Evolutionary conservation across 2,329 filamentous ascomycete species (phyloP), one percentile per base, ranked within the genome.

Genomic region (Hypoxylon sp.): DNA sequence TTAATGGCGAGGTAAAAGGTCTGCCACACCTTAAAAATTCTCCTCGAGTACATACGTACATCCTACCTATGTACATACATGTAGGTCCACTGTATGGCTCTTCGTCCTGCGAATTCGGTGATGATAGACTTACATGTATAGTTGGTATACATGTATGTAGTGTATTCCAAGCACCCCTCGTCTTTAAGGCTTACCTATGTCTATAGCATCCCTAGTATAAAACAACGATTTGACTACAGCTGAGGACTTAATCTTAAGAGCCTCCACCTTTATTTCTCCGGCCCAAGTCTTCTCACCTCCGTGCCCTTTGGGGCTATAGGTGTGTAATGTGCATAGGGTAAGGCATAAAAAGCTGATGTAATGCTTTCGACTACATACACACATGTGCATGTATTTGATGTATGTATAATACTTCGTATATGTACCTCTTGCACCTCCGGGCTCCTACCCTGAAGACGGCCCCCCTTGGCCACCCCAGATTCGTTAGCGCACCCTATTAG

Each of bases 391-490:
- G 31, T 17, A 30, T 42, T 33, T 42, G 46, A 49, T n/a, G 22
- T 5, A n/a, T 51, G 22, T 46, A 44, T 20, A 30, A 44, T 51
- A 56, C 46, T 61, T 54, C 49, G 49, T 61, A 54, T 61, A 54
- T 61, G 48, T 54, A 53, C 27, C 6, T 50, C 48, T 20, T 46
- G 22, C 17, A 42, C 6, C 48, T 31, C 56, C 56, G 46, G 46
- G 46, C 46, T 50, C 58, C 40, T 54, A 59, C 56, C 62, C 62
- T 65, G 40, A 51, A 54, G 25, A 11, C 46, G 54, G 50, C 61
- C 63, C 55, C 67, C 72, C 72, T 69, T 71, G 70, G 61, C 70
- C 70, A 71, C 72, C 72, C 72, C 72, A 62, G 72, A 72, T 72
- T 74, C 60, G 61, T 71, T 68, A 64, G 66, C 46, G 55, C 64